Percentiles rank a stretch among this genome's conserved stretches.
Conservation (phyloP, 768 basidiomycete genomes). For the Heimioporus sp. region DNA sequence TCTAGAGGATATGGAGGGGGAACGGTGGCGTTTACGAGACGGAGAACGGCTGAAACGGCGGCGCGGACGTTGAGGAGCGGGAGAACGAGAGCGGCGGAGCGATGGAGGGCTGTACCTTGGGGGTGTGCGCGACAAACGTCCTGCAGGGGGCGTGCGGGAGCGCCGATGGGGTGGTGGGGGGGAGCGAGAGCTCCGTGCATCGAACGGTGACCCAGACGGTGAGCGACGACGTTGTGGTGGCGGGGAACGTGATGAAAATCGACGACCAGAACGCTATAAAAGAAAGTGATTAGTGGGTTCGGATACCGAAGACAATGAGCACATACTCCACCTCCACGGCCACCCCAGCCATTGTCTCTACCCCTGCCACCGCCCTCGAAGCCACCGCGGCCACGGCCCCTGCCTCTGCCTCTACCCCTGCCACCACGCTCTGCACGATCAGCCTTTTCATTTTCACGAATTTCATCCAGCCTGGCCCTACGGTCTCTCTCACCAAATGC, state of each 20-base stretch:
- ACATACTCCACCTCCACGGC: conserved; percentile 53
- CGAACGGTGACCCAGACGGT: conserved; percentile 34
- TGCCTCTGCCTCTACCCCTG: conserved; percentile 57
- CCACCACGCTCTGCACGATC: conserved; percentile 43
- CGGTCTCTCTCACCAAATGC: conserved; percentile 72
- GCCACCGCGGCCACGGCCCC: conserved; percentile 49
- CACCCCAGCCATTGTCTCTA: conserved; percentile 66
- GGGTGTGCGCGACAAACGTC: conserved; percentile 32
- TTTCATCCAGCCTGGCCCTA: conserved; percentile 64
- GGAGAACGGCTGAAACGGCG: conserved; percentile 28
- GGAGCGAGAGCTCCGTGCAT: conserved; percentile 40
- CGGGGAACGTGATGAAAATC: conserved; percentile 42
- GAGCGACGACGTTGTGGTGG: conserved; percentile 51
- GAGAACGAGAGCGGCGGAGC: conserved; percentile 36
- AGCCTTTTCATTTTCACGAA: conserved; percentile 59
- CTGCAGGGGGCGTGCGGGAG: conserved; percentile 41
- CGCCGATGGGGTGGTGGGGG: conserved; percentile 33
- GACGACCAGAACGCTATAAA: conserved; percentile 43
- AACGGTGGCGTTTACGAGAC: conserved; percentile 27
- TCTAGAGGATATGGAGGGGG: conserved; percentile 33
- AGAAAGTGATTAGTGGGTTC: conserved; percentile 7
- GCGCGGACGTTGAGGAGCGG: conserved; percentile 19
- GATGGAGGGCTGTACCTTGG: conserved; percentile 33
- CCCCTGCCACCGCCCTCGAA: conserved; percentile 51
- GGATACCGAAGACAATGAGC: not conserved